phyloP scores from a whole-genome alignment of 75 land plant species.

The Gnetum montanum region DNA sequence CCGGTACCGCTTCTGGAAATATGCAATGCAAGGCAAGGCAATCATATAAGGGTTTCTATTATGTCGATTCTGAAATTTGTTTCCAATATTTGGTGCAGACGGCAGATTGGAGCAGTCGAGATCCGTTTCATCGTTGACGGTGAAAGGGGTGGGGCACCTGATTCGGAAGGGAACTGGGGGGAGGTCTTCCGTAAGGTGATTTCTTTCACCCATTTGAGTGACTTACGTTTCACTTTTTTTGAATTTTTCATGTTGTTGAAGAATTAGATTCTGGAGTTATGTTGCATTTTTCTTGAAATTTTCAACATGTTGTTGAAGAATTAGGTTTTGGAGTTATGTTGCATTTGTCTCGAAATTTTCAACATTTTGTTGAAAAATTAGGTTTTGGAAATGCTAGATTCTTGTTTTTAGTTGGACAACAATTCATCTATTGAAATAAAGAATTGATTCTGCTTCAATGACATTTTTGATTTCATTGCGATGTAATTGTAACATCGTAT shows the following conservation, averaged over 20 bases:
- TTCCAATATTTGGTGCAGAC: constrained; percentile 9
- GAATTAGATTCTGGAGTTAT: background rate
- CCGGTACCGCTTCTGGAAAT: background rate
- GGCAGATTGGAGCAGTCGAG: constrained; percentile 30
- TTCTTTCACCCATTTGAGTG: background rate
- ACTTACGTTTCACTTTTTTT: background rate
- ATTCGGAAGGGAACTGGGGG: constrained; percentile 91
- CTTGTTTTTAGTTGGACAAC: too few species aligned
- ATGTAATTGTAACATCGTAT: too few species aligned
- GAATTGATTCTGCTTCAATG: too few species aligned
- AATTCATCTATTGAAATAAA: too few species aligned
- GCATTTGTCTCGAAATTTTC: too few species aligned
- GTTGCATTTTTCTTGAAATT: background rate
- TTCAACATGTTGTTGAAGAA: background rate
- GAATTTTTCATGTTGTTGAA: background rate
- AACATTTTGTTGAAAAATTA: too few species aligned
- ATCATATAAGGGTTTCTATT: constrained; percentile 2
- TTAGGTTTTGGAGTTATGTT: background rate
- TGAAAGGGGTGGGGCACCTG: constrained; percentile 42
- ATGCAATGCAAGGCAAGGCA: background rate
- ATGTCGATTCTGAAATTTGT: background rate
- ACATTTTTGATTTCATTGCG: too few species aligned
- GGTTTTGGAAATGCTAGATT: too few species aligned
- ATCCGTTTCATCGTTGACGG: constrained; percentile 44
- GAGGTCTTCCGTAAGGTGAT: constrained; percentile 89